Evolutionary conservation across 2,329 filamentous ascomycete species (phyloP).

Genomic region (Gnomoniopsis sp.): DNA sequence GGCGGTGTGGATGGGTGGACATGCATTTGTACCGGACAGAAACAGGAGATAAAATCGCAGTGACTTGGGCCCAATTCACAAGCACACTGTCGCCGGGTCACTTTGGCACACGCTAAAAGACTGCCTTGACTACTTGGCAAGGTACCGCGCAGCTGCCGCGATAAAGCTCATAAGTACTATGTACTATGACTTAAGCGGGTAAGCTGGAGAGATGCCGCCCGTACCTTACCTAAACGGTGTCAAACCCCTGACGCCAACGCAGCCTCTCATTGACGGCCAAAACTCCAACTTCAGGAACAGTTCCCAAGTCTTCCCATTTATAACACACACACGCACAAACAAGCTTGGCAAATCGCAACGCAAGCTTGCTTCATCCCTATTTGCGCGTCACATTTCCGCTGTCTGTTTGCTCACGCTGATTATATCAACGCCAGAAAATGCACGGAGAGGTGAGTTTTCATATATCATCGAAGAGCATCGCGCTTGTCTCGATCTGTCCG

Average conservation of each 20-base stretch:
- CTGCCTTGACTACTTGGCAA: not conserved
- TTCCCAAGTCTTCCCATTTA: not conserved
- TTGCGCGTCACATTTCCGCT: not conserved
- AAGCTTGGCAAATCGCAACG: not conserved
- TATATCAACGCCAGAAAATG: slow-evolving; percentile 11
- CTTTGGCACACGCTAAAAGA: not conserved
- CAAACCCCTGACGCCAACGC: not conserved
- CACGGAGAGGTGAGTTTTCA: slow-evolving; percentile 19
- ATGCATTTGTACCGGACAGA: not conserved
- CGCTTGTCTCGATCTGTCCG: slow-evolving; percentile 5
- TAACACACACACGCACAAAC: not conserved
- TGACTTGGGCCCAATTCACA: not conserved
- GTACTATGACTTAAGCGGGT: not conserved
- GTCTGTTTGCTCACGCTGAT: not conserved
- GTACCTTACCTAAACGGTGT: too few relatives aligned
- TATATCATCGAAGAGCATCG: not conserved
- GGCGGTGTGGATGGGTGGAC: not conserved
- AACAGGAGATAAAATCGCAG: not conserved
- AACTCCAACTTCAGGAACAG: too few relatives aligned
- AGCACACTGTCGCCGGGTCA: not conserved
- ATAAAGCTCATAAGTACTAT: not conserved
- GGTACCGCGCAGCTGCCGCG: not conserved
- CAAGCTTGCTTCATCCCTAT: not conserved
- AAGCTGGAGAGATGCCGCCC: too few relatives aligned
- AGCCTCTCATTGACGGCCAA: not conserved